Percentiles rank a stretch among this genome's conserved stretches.
phyloP scores from a whole-genome alignment of 2,329 filamentous ascomycete genomes.

The Monosporascus sp. region DNA sequence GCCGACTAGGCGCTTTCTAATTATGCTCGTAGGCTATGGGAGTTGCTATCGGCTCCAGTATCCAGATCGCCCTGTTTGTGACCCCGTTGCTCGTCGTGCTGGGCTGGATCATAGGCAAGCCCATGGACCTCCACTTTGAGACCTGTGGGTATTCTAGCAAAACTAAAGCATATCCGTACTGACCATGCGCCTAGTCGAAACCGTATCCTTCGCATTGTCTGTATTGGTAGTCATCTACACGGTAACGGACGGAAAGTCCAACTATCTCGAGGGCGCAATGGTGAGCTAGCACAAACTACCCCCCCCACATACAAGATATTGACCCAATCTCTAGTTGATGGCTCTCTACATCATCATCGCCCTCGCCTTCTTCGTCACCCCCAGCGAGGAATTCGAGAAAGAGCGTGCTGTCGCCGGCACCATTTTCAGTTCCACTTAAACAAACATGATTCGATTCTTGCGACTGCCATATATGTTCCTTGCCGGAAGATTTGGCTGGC shows the following conservation, averaged over 20 bases:
- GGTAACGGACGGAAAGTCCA: constrained; percentile 76
- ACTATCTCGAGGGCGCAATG: constrained; percentile 79
- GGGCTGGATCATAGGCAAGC: constrained; percentile 66
- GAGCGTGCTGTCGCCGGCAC: constrained; percentile 9
- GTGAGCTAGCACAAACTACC: constrained; percentile 28
- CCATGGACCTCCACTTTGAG: constrained; percentile 77
- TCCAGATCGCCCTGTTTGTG: constrained; percentile 78
- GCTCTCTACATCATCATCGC: constrained; percentile 56
- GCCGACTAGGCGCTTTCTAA: constrained; percentile 3
- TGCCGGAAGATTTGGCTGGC: too few species aligned
- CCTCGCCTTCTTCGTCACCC: constrained; percentile 53
- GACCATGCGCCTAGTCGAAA: constrained; percentile 49
- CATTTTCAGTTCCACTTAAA: constrained; percentile 9
- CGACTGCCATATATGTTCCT: too few species aligned
- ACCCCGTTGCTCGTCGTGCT: constrained; percentile 76
- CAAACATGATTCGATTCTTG: background rate
- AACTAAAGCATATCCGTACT: constrained; percentile 9
- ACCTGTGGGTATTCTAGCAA: constrained; percentile 39
- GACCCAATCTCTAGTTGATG: constrained; percentile 29
- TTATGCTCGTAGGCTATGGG: constrained; percentile 54
- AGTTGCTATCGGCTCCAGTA: constrained; percentile 74
- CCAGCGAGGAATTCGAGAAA: constrained; percentile 41
- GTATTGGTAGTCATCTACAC: constrained; percentile 71
- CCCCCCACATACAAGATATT: constrained; percentile 4
- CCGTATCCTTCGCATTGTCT: constrained; percentile 69